Evolutionary conservation across 345 rosid species (phyloP).

Genomic region (Dipteronia sinensis): DNA sequence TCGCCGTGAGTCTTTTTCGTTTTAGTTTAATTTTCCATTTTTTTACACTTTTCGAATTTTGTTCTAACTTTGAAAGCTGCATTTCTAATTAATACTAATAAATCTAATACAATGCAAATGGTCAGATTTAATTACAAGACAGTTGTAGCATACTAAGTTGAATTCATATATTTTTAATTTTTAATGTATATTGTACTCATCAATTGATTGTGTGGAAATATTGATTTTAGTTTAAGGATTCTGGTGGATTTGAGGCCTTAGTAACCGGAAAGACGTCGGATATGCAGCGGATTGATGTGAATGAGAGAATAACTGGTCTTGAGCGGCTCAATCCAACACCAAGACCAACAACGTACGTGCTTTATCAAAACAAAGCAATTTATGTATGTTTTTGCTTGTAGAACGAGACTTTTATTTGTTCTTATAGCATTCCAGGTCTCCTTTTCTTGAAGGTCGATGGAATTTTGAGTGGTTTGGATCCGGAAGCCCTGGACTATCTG

Average conservation of each 20-base stretch:
- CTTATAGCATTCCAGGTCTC: slow-evolving; percentile 80
- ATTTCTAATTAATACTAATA: neutral
- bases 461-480: slow-evolving; percentile 93
- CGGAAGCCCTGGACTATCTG: slow-evolving; percentile 71
- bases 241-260: slow-evolving; percentile 89
- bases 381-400: slow-evolving; percentile 6
- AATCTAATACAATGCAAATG: no score
- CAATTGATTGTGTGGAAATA: neutral
- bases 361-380: slow-evolving; percentile 19
- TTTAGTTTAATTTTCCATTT: no score
- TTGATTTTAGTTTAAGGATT: slow-evolving; percentile 71
- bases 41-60: neutral
- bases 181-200: neutral
- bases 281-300: slow-evolving; percentile 84
- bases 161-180: neutral
- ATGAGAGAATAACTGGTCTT: slow-evolving; percentile 80
- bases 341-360: slow-evolving; percentile 87
- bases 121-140: no score
- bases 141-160: no score
- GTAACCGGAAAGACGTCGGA: slow-evolving; percentile 70
- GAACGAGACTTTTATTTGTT: slow-evolving; percentile 39
- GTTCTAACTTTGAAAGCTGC: neutral
- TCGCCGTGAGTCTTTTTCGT: slow-evolving; percentile 56
- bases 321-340: slow-evolving; percentile 92
- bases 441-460: slow-evolving; percentile 92